Evolutionary conservation across 1,284 basidiomycete species (phyloP), one percentile per base, ranked within the genome.

Genomic region (Pascua guehoae): DNA sequence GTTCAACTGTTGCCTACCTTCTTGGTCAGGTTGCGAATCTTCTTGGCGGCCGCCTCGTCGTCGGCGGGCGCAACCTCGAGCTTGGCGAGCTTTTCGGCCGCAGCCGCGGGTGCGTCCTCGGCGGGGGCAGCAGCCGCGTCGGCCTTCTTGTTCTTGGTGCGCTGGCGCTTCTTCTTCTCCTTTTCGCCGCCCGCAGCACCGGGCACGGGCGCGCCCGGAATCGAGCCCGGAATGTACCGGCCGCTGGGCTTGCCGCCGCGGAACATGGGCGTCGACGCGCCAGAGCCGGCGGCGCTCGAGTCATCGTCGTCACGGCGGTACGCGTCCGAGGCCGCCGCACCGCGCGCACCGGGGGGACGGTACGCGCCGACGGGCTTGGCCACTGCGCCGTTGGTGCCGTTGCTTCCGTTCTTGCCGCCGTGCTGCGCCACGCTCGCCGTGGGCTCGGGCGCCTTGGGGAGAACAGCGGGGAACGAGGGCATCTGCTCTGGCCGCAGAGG

Each of bases 21-120:
- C 83, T 97, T 97, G 71, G 84, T 91, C 72, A 97, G 69, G 74
- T 95, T 96, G 65, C 94, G 82, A 59, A 91, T 84, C 83, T 96
- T 97, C 83, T 96, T 95, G 52, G 89, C 85, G 54, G 82, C 78
- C 16, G 91, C 83, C 71, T 92, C 80, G 64, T 79, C 73, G 49
- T 82, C 83, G 61, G 84, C 81, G 57, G 86, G 83, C 52, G 81
- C 72, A 51, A 78, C 58, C 15, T 73, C 61, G 41, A 73, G 40
- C 45, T 71, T 57, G 61, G 68, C 66, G 15, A 63, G 63, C 14
- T 70, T 66, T 61, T 60, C 61, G 5, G 66, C 57, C 2, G 64
- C 66, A 7, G 61, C 62, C 5, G 68, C 61, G 9, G 62, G 53
- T 7, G 54, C 57, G 15, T 56, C 58, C 14, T 60, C 63, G 12